These are phyloP conservation scores for Cystofilobasidium ferigula DNA, from an alignment of 768 basidiomycete genomes.

Conservation along the genomic window DNA sequence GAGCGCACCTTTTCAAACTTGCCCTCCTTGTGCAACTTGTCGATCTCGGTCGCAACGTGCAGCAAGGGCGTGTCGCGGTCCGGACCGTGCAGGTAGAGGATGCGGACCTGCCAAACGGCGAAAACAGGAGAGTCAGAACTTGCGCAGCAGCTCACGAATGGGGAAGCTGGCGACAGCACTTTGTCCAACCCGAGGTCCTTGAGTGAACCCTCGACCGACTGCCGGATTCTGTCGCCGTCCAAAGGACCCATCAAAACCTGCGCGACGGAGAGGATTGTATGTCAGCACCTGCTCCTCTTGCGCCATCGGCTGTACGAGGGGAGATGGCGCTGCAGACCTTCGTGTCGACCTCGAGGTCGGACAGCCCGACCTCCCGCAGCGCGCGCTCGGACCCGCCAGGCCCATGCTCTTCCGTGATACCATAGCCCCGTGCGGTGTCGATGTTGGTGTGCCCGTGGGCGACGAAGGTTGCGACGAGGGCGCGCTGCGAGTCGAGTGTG, in stretches of 20 bases:
- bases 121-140: background rate
- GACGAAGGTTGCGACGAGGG: background rate
- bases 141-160: background rate
- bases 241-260: background rate
- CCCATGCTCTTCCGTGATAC: slow-evolving; percentile 1
- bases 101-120: background rate
- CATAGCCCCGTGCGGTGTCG: slow-evolving; percentile 11
- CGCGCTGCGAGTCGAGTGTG: background rate
- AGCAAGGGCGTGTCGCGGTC: slow-evolving; percentile 7
- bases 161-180: background rate
- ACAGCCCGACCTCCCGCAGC: background rate
- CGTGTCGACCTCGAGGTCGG: slow-evolving; percentile 2
- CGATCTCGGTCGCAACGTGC: background rate
- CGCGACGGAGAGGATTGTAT: background rate
- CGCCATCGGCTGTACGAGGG: too few relatives aligned
- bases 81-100: slow-evolving; percentile 15
- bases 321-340: background rate
- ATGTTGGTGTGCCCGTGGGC: background rate
- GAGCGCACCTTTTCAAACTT: slow-evolving; percentile 3
- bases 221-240: background rate
- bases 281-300: too few relatives aligned
- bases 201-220: slow-evolving; percentile 8
- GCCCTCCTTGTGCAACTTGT: slow-evolving; percentile 10
- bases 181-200: slow-evolving; percentile 11
- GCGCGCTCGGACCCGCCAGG: slow-evolving; percentile 5